Percentiles rank a stretch among this genome's conserved stretches.
Conservation (phyloP, 129 eudicot genomes). For the Scalesia atractyloides region DNA sequence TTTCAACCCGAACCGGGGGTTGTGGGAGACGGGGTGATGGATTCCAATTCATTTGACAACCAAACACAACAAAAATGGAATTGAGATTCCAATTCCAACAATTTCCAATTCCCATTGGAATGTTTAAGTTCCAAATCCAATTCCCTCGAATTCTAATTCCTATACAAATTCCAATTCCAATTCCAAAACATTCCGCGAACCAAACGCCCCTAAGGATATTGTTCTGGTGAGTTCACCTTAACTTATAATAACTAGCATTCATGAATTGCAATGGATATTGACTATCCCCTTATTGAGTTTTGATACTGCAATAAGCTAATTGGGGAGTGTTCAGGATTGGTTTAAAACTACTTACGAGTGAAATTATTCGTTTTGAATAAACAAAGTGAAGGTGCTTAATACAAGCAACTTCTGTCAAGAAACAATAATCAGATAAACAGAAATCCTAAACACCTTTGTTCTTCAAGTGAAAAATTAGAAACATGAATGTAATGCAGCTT, state of each 20-base stretch:
- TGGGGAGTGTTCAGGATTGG: neutral
- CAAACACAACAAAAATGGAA: too few relatives aligned
- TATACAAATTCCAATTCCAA: too few relatives aligned
- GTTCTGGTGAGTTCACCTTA: constrained; percentile 10
- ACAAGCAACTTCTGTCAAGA: neutral
- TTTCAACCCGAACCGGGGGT: too few relatives aligned
- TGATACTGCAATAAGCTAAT: neutral
- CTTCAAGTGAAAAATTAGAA: constrained; percentile 3
- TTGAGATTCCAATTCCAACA: too few relatives aligned
- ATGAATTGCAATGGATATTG: neutral
- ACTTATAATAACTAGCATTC: neutral
- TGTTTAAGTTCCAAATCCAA: too few relatives aligned
- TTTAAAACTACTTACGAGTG: neutral
- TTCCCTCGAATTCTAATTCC: too few relatives aligned
- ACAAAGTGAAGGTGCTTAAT: neutral
- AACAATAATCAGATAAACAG: neutral
- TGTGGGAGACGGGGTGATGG: too few relatives aligned
- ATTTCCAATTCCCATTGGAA: too few relatives aligned
- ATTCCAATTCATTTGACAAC: too few relatives aligned
- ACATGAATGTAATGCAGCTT: constrained; percentile 20
- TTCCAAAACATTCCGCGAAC: too few relatives aligned
- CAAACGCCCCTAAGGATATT: too few relatives aligned
- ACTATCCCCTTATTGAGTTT: neutral
- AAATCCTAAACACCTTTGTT: neutral
- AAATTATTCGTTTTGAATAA: neutral